Base-by-base conservation (phyloP, 352 stramenopile species). In the Phytopythium helicoides region DNA sequence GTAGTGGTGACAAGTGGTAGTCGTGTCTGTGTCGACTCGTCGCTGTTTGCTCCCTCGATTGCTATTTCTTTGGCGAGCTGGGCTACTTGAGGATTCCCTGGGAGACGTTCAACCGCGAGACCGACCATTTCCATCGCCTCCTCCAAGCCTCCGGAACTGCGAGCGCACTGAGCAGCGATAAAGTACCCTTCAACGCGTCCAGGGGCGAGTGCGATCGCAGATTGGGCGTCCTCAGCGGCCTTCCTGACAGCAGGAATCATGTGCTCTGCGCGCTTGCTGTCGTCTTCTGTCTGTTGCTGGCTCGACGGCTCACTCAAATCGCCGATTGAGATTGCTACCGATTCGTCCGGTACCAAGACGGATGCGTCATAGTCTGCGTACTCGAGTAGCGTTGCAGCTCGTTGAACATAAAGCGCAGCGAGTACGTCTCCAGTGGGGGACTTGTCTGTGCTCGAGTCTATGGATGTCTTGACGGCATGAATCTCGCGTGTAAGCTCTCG, bases 311-410 rank as follows among this genome's bases (percentile, higher is more conserved):
- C 49, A 25, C 49, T 68, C 18, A n/a, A 62, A 53, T 15, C 31
- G 52, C 57, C 67, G 19, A 15, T 58, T 34, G 6, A 3, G 44
- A 22, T 23, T 33, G 23, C 52, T 10, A 71, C 34, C 34, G 57
- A 52, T 41, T 74, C 54, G 3, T 68, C 42, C 7, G 65, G 65
- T 1, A 74, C 42, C 40, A 36, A 50, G 19, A 48, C 57, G 19
- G 58, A 61, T 6, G 66, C 62, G 21, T 81, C 71, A 25, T 71
- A 76, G 54, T 79, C 59, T n/a, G 68, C 59, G 59, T 66, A 70
- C 8, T 60, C 52, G 28, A 81, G 44, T 21, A 81, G 46, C 18
- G 48, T 58, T 38, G 62, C 62, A 25, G 71, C 71, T 16, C 71
- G 71, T 21, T 66, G 65, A 9, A 56, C 69, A 25, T 76, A 71